A percentile compares a stretch with the other conserved stretches of the same genome.
Evolutionary conservation across 352 stramenopile species (phyloP).

Genomic region (Phytophthora agathidicida): DNA sequence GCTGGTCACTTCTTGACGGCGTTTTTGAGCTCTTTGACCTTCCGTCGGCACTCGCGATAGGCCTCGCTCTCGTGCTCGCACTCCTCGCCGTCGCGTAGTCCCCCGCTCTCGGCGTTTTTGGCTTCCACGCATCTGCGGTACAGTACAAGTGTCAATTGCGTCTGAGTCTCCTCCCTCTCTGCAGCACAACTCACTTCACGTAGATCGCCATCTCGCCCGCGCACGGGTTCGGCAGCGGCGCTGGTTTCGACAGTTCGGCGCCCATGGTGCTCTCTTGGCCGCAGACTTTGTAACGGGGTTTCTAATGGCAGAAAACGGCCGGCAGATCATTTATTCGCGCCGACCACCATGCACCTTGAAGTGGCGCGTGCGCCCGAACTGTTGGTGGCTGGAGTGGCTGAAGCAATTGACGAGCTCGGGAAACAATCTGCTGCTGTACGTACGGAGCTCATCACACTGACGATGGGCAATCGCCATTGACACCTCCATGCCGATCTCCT

Average conservation of each 20-base stretch:
- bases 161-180: conserved; percentile 20
- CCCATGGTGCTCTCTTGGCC: conserved; percentile 49
- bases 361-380: conserved; percentile 31
- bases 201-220: conserved; percentile 66
- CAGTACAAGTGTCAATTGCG: conserved; percentile 1
- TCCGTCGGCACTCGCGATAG: conserved; percentile 68
- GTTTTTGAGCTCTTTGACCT: conserved; percentile 43
- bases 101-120: conserved; percentile 60
- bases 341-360: conserved; percentile 29
- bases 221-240: conserved; percentile 50
- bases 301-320: conserved; percentile 22
- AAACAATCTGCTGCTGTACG: conserved; percentile 50
- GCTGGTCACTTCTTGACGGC: conserved; percentile 30
- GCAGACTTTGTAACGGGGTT: conserved; percentile 3
- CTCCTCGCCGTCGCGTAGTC: conserved; percentile 74
- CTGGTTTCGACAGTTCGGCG: conserved; percentile 61
- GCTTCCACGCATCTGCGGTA: conserved; percentile 67
- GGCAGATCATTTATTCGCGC: conserved; percentile 12
- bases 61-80: conserved; percentile 66
- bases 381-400: conserved; percentile 25
- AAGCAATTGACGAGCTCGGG: conserved; percentile 53
- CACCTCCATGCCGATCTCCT: not conserved
- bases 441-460: conserved; percentile 11
- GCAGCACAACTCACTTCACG: conserved; percentile 63
- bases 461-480: conserved; percentile 13